These are phyloP conservation scores for Microcera coccophila DNA, from an alignment of 2,329 filamentous ascomycete species.

Conservation along the genomic window DNA sequence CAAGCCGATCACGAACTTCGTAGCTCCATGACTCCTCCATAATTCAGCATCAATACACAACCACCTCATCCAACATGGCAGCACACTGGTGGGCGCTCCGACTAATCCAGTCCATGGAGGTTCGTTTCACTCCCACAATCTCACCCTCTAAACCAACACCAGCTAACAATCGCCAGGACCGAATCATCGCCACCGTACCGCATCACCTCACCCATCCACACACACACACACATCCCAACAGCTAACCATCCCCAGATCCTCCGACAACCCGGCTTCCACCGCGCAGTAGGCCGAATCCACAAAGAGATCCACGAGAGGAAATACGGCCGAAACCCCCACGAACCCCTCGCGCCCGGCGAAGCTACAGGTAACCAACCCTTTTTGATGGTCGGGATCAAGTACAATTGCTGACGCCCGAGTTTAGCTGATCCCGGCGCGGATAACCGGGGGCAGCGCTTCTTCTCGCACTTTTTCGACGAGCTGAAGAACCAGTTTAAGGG, in stretches of 20 bases:
- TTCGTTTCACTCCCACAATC: background rate
- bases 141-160: background rate
- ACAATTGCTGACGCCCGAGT: too few relatives aligned
- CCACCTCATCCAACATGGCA: constrained; percentile 29
- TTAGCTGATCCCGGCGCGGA: constrained; percentile 32
- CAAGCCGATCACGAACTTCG: too few relatives aligned
- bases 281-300: constrained; percentile 51
- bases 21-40: background rate
- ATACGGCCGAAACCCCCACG: constrained; percentile 47
- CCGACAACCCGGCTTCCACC: constrained; percentile 48
- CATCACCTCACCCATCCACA: too few relatives aligned
- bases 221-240: background rate
- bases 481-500: constrained; percentile 48
- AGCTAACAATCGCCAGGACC: constrained; percentile 28
- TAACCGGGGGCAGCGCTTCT: constrained; percentile 32
- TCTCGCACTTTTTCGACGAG: constrained; percentile 49
- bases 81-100: constrained; percentile 33
- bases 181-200: constrained; percentile 32
- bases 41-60: background rate
- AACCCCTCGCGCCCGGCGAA: constrained; percentile 50
- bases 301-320: constrained; percentile 45
- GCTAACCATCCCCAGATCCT: constrained; percentile 40
- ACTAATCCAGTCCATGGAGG: constrained; percentile 34
- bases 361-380: constrained; percentile 47
- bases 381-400: too few relatives aligned